Base-by-base conservation (phyloP, 352 stramenopile species). In the Phytophthora palmivora region DNA sequence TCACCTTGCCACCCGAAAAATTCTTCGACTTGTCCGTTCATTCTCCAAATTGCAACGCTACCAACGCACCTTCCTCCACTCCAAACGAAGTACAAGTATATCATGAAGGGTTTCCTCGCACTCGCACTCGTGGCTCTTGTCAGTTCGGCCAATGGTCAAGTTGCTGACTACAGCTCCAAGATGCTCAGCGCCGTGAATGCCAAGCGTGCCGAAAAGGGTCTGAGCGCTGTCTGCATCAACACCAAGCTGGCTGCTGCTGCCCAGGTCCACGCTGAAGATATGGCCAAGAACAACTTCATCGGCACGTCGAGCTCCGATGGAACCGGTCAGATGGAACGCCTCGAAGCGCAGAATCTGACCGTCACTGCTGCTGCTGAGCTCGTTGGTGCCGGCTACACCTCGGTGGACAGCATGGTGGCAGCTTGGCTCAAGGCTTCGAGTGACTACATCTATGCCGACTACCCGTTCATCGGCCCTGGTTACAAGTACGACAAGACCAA, bases 171-270 rank as follows among this genome's bases (percentile, higher is more conserved):
- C 54, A 74, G 61, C 54, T 53, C 54, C 28, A 67, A 79, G 28
- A 47, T 84, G 32, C 53, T 79, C 12, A 42, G 41, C 6, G 57
- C 62, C 9, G 58, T 84, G 44, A 84, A 84, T 63, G 45, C 47
- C 34, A 78, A 76, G 54, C 76, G 76, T 18, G 45, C 66, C 22
- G 67, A 70, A 22, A 70, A 70, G 19, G 67, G 67, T 0, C 67
- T 82, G 22, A 30, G 15, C 6, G 41, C 52, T 2, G 46, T 84
- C 19, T 84, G 76, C 45, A 67, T 82, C 58, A 84, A 82, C 72
- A 57, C 43, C 57, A 77, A 74, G 50, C 21, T 77, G 12, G 56
- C 58, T 32, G 44, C 54, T 47, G 61, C 68, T 22, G 58, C 68
- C 15, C 63, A 74, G 32, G 44, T 48, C 16, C 33, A 58, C 36